Evolutionary conservation across 2,329 filamentous ascomycete genomes (phyloP), one percentile per base, ranked within the genome.

Genomic region (Colletotrichum zoysiae): DNA sequence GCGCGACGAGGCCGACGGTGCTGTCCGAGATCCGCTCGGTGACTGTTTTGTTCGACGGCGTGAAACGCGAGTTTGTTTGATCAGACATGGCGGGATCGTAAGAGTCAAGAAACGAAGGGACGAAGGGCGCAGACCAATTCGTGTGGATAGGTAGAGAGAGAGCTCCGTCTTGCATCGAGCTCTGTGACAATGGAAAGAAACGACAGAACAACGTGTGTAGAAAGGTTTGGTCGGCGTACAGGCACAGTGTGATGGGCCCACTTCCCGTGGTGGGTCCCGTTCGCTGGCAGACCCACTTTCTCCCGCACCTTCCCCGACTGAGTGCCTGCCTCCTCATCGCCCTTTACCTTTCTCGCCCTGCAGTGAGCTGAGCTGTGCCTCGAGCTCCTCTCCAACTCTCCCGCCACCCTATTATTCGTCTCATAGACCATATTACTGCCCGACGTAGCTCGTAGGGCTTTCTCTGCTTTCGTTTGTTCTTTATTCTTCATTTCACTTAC

Each of bases 1-100:
- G 91, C 70, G 93, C 90, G 65, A 98, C 95, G 3, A 99, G 91
- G 51, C 96, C 96, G 75, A 98, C 95, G 0, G 94, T 97, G 78
- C 94, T 91, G 65, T 90, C 93, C 72, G 95, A 95, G 59, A 97
- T 87, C 18, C 94, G 87, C 78, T 97, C 92, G 80, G 95, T 90
- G 1, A 93, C 93, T 1, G 93, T 93, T 76, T 92, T 87, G 74
- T 91, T 91, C 78, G 95, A 93, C 53, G 91, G 86, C 1, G 91
- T 91, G 82, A 97, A 97, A 73, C 92, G 90, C 68, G 88, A 86
- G 23, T 79, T 74, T 53, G 76, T 75, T 67, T 78, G 78, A 70
- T 84, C 81, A 26, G 85, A 81, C 84, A 86, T 86, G 67, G 62
- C 75, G 76, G 20, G n/a, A 62, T 50, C 16, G 55, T 55, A n/a